Evolutionary conservation across 331 rosid species (phyloP).

Genomic region (Acacia concinna): DNA sequence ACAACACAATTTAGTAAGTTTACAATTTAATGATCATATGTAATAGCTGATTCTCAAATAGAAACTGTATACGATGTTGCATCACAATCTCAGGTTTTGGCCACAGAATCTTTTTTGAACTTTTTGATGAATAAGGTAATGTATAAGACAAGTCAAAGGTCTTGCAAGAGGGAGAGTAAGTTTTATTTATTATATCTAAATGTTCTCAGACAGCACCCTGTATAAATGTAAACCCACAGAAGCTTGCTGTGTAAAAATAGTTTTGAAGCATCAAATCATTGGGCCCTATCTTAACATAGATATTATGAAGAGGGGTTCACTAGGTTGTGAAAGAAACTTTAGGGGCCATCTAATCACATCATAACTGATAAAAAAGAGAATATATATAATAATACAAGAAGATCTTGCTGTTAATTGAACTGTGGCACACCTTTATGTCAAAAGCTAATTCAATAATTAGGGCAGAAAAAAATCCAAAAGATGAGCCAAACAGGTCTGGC

Average conservation of each 20-base stretch:
- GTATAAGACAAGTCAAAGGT: slow-evolving; percentile 4
- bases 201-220: not conserved
- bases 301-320: slow-evolving; percentile 23
- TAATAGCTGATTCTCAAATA: not conserved
- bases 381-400: slow-evolving; percentile 18
- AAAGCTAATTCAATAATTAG: slow-evolving; percentile 42
- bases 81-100: not conserved
- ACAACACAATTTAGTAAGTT: not conserved
- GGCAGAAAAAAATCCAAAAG: slow-evolving; percentile 26
- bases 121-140: not conserved
- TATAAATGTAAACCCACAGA: not conserved
- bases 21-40: not conserved
- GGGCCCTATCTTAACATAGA: slow-evolving; percentile 18
- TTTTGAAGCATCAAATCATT: slow-evolving; percentile 25
- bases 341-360: slow-evolving; percentile 51
- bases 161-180: not conserved
- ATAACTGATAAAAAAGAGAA: slow-evolving; percentile 26
- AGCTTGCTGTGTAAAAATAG: not conserved
- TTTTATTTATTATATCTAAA: not conserved
- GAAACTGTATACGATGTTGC: not conserved
- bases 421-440: slow-evolving; percentile 34
- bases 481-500: slow-evolving; percentile 29
- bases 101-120: not conserved
- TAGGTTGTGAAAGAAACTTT: slow-evolving; percentile 36
- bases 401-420: slow-evolving; percentile 20